Evolutionary conservation across 106 monocot species (phyloP).

Genomic region (Phalaenopsis equestris): DNA sequence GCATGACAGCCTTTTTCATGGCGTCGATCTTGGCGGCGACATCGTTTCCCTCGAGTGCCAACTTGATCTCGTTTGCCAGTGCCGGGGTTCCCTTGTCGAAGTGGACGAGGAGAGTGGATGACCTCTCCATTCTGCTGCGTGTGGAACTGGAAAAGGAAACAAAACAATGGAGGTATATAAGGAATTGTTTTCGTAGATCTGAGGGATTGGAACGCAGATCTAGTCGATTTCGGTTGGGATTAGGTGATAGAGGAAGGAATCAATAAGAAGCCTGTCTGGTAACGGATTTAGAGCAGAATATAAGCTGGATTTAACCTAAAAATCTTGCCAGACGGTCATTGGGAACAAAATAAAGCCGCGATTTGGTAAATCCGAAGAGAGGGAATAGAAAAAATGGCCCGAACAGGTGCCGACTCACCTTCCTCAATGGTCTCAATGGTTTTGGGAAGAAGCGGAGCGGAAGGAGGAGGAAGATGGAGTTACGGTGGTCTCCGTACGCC

Average conservation of each 20-base stretch:
- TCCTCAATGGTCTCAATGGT: too few species aligned
- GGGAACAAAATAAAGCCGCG: too few species aligned
- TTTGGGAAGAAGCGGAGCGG: too few species aligned
- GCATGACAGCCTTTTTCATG: slow-evolving; percentile 77
- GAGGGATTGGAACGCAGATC: not conserved
- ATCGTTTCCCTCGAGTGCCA: slow-evolving; percentile 54
- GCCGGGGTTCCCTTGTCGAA: slow-evolving; percentile 63
- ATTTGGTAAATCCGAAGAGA: too few species aligned
- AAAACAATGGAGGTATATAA: not conserved
- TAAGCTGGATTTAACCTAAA: too few species aligned
- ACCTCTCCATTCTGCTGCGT: slow-evolving; percentile 40
- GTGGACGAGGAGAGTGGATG: slow-evolving; percentile 54
- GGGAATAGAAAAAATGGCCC: too few species aligned
- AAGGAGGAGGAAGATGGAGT: too few species aligned
- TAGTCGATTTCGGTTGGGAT: not conserved
- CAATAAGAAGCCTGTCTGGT: not conserved
- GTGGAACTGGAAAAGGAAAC: slow-evolving; percentile 6
- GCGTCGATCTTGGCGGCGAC: slow-evolving; percentile 47
- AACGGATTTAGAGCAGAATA: too few species aligned
- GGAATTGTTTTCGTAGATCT: not conserved
- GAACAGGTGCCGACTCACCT: too few species aligned
- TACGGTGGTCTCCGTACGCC: too few species aligned
- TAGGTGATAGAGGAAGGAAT: not conserved
- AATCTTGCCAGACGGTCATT: too few species aligned
- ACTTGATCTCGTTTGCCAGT: slow-evolving; percentile 68